phyloP scores from a whole-genome alignment of 1,139 yeast genomes.

The Hyphopichia khmerensis region DNA sequence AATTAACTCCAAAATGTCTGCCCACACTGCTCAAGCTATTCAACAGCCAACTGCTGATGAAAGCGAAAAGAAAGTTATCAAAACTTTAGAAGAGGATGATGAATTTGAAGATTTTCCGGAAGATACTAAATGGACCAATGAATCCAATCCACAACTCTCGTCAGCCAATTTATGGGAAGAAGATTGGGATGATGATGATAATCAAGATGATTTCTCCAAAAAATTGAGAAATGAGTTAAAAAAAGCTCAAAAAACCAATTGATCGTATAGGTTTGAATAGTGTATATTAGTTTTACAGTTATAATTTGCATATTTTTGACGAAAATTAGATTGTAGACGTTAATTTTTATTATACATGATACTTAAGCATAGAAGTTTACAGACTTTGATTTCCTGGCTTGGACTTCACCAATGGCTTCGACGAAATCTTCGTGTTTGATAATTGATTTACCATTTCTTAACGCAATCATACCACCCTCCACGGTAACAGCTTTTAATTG shows the following conservation, averaged over 20 bases:
- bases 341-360: background rate
- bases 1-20: too few relatives aligned
- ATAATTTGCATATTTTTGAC: background rate
- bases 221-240: constrained; percentile 56
- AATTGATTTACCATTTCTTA: constrained; percentile 88
- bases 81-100: constrained; percentile 84
- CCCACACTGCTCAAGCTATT: too few relatives aligned
- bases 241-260: constrained; percentile 13
- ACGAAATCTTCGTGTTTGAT: constrained; percentile 98
- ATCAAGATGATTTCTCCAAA: constrained; percentile 78
- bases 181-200: constrained; percentile 94
- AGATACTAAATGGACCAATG: constrained; percentile 54
- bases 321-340: too few relatives aligned
- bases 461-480: constrained; percentile 99
- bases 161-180: constrained; percentile 77
- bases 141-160: constrained; percentile 40
- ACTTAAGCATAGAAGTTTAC: constrained; percentile 89
- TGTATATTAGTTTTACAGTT: background rate
- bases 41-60: constrained; percentile 8
- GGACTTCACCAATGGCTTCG: constrained; percentile 97
- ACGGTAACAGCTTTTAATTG: constrained; percentile 97
- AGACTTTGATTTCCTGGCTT: constrained; percentile 92
- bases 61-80: constrained; percentile 41
- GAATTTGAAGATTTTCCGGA: constrained; percentile 95
- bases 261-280: too few relatives aligned